Evolutionary conservation across 2,329 filamentous ascomycete genomes (phyloP).

Genomic region (Sarocladium kiliense): DNA sequence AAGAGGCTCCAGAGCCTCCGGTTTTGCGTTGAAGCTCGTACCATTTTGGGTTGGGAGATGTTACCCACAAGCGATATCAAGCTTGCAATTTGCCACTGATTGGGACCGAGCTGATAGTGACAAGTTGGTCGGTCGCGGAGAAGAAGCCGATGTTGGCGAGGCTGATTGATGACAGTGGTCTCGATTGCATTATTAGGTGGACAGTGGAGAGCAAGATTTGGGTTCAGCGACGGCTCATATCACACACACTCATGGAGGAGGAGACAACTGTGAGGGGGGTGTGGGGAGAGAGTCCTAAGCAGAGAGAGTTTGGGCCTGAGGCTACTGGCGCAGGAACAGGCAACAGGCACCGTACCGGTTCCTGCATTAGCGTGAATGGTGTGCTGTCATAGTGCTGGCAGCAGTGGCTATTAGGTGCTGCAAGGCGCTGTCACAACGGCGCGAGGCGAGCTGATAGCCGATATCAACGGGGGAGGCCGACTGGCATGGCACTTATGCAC

Average conservation of each 20-base stretch:
- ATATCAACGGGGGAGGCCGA: too few species aligned
- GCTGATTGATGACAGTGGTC: not conserved
- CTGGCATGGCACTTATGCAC: not conserved
- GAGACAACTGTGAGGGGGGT: not conserved
- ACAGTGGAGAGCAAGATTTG: not conserved
- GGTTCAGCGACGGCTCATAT: not conserved
- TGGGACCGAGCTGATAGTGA: not conserved
- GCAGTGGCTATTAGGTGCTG: not conserved
- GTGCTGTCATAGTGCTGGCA: constrained; percentile 4
- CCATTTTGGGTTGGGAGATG: not conserved
- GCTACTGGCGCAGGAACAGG: not conserved
- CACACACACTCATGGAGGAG: not conserved
- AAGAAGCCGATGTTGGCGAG: not conserved
- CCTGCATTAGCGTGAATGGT: constrained; percentile 1
- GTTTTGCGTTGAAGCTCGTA: not conserved
- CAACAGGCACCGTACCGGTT: not conserved
- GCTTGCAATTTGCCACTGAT: not conserved
- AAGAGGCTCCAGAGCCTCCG: not conserved
- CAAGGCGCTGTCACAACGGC: not conserved
- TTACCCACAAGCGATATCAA: not conserved
- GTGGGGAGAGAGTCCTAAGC: not conserved
- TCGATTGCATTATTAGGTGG: not conserved
- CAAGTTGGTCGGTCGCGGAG: not conserved
- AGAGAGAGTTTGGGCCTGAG: not conserved
- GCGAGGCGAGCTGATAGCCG: not conserved